Evolutionary conservation across 352 stramenopile genomes (phyloP).

Genomic region (Globisporangium iwayamae): DNA sequence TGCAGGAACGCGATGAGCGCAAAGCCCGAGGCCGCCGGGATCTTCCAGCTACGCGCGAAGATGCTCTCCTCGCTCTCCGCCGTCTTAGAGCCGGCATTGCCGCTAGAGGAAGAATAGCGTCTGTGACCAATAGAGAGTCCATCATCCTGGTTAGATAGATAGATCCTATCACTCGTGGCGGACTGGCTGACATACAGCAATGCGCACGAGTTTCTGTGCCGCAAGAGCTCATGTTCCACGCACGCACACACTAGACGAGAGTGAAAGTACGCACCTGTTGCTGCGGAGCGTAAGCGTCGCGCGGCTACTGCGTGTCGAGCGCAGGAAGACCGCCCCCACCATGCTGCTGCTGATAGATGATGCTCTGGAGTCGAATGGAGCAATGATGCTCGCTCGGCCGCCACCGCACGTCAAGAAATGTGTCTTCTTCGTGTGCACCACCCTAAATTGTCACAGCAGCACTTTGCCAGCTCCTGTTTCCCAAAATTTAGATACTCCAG

Average conservation of each 20-base stretch:
- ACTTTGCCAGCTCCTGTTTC: too few relatives aligned
- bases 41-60: conserved; percentile 55
- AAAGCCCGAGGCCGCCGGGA: conserved; percentile 61
- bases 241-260: not conserved
- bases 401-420: too few relatives aligned
- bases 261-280: conserved; percentile 1
- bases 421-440: too few relatives aligned
- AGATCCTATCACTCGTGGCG: too few relatives aligned
- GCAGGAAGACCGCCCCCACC: conserved; percentile 9
- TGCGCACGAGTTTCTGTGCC: not conserved
- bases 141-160: not conserved
- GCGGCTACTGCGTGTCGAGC: conserved; percentile 7
- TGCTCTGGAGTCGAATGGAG: not conserved
- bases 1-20: conserved; percentile 69
- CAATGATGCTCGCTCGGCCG: too few relatives aligned
- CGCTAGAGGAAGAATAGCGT: conserved; percentile 11
- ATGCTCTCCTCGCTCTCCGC: conserved; percentile 21
- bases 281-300: conserved; percentile 4
- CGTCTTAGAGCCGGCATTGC: conserved; percentile 3
- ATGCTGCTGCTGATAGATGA: not conserved
- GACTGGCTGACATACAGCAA: not conserved
- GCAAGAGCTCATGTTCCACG: not conserved
- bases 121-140: not conserved
- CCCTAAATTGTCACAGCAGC: too few relatives aligned
- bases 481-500: too few relatives aligned